A percentile compares a stretch with the other conserved stretches of the same genome.
Evolutionary conservation across 2,329 filamentous ascomycete genomes (phyloP).

Genomic region (Sporothrix brasiliensis): DNA sequence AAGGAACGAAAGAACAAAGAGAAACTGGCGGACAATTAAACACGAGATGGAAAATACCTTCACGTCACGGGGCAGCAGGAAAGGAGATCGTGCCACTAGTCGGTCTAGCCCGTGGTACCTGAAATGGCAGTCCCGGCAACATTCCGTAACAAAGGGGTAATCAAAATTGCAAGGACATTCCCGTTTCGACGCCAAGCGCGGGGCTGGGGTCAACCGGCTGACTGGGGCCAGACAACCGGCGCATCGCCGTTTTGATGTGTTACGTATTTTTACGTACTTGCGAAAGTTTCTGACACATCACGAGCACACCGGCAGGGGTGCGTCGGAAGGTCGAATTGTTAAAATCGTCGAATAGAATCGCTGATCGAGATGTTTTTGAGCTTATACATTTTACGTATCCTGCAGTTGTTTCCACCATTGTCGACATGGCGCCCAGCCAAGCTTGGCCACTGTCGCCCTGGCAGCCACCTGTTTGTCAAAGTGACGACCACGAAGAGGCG

Average conservation of each 20-base stretch:
- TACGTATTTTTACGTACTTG: constrained; percentile 32
- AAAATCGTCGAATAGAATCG: constrained; percentile 3
- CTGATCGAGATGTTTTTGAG: background rate
- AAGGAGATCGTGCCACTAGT: constrained; percentile 16
- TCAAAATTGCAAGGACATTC: constrained; percentile 37
- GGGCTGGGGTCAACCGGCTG: constrained; percentile 37
- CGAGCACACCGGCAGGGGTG: constrained; percentile 28
- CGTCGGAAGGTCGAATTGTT: background rate
- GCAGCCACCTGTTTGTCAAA: background rate
- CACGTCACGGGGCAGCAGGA: constrained; percentile 21
- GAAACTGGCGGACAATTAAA: background rate
- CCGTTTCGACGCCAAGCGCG: constrained; percentile 32
- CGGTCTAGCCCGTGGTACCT: constrained; percentile 16
- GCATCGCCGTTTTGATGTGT: constrained; percentile 23
- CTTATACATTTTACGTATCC: constrained; percentile 14
- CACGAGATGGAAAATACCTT: background rate
- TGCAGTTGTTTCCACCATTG: background rate
- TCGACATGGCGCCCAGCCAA: constrained; percentile 1
- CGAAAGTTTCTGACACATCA: constrained; percentile 34
- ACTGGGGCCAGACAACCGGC: constrained; percentile 25
- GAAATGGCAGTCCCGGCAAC: constrained; percentile 25
- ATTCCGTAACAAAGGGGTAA: constrained; percentile 41
- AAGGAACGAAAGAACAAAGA: background rate
- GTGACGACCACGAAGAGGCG: constrained; percentile 3
- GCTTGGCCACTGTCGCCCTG: background rate